A percentile compares a stretch with the other conserved stretches of the same genome.
Conservation (phyloP, 805 yeast genomes). For the Saccharomycopsis sp. region DNA sequence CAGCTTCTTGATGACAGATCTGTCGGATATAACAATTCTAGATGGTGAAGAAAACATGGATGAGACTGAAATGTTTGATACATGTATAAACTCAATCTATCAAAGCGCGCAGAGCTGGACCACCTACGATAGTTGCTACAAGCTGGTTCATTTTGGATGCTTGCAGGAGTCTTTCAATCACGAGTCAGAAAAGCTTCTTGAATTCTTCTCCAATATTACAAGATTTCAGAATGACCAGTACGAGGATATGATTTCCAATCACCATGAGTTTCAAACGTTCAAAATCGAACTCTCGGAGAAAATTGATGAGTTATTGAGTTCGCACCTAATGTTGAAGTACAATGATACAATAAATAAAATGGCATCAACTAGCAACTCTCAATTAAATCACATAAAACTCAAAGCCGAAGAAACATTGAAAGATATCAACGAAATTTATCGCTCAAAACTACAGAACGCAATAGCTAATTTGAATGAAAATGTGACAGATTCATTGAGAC, state of each 20-base stretch:
- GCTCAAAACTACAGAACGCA: neutral
- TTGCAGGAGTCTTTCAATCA: conserved; percentile 10
- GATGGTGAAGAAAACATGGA: neutral
- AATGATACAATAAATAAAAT: neutral
- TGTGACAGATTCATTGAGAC: neutral
- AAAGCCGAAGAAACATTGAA: neutral
- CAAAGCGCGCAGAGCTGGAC: conserved; percentile 20
- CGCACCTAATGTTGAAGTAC: neutral
- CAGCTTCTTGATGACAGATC: conserved; percentile 1
- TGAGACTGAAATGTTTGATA: neutral
- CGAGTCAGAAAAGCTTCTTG: conserved; percentile 9
- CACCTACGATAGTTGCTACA: conserved; percentile 18
- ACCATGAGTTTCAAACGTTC: neutral
- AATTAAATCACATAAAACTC: neutral
- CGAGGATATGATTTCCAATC: neutral
- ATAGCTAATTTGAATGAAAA: neutral
- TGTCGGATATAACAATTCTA: neutral
- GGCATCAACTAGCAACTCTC: neutral
- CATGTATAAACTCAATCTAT: conserved; percentile 11
- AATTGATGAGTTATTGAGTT: neutral
- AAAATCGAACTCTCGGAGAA: neutral
- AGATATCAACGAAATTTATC: neutral
- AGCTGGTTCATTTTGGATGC: conserved; percentile 14
- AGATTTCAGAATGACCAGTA: neutral
- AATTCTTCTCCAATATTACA: conserved; percentile 2